These are phyloP conservation scores for Marasmius tenuissimus DNA, from an alignment of 1,284 basidiomycete genomes.

Conservation along the genomic window DNA sequence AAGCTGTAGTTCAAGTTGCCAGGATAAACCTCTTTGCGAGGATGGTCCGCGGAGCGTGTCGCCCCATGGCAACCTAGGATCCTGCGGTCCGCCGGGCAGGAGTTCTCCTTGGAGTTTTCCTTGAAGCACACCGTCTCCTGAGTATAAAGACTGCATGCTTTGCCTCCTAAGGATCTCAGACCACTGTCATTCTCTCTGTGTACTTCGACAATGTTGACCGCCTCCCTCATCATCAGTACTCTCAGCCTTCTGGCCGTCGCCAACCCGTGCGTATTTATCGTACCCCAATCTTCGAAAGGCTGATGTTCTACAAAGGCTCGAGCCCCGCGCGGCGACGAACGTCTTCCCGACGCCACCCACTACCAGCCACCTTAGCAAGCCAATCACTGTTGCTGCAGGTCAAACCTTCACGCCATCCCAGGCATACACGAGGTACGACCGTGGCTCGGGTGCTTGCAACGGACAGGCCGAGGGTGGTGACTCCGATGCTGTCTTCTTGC, in stretches of 20 bases:
- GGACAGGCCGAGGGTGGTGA: constrained; percentile 35
- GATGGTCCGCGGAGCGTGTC: too few relatives aligned
- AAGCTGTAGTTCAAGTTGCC: too few relatives aligned
- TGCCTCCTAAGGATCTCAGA: too few relatives aligned
- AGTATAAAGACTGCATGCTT: too few relatives aligned
- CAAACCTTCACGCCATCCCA: constrained; percentile 33
- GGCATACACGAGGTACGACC: constrained; percentile 34
- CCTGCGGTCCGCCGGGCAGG: too few relatives aligned
- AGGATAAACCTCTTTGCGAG: too few relatives aligned
- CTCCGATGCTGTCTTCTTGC: constrained; percentile 37
- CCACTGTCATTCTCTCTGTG: too few relatives aligned
- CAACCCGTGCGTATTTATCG: not conserved
- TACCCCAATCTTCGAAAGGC: not conserved
- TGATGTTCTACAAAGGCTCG: constrained; percentile 17
- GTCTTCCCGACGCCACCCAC: constrained; percentile 37
- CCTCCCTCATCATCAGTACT: not conserved
- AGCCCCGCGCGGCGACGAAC: constrained; percentile 33
- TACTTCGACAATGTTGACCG: too few relatives aligned
- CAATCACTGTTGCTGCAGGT: constrained; percentile 35
- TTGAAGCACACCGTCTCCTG: too few relatives aligned
- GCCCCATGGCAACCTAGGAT: too few relatives aligned
- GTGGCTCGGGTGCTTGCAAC: constrained; percentile 33
- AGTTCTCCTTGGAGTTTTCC: too few relatives aligned
- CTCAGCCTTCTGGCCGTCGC: not conserved
- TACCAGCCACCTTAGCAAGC: constrained; percentile 33